A percentile compares a stretch with the other conserved stretches of the same genome.
Conservation (phyloP, 164 flowering plant species). For the Piper betle region DNA sequence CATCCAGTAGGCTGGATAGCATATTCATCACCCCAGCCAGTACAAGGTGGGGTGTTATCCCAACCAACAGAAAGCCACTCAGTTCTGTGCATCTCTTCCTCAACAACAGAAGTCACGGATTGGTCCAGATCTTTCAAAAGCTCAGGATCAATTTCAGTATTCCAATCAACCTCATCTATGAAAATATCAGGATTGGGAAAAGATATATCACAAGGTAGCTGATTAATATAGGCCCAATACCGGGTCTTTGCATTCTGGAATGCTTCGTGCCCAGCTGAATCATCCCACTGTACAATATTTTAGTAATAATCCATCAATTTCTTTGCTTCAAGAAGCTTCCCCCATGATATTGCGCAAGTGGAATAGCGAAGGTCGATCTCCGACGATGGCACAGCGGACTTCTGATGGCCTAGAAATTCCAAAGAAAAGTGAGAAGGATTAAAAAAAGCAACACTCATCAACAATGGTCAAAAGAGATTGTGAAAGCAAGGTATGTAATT, state of each 20-base stretch:
- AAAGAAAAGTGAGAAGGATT: background rate
- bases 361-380: slow-evolving; percentile 43
- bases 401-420: slow-evolving; percentile 20
- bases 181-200: slow-evolving; percentile 49
- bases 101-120: slow-evolving; percentile 15
- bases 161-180: slow-evolving; percentile 55
- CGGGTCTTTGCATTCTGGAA: slow-evolving; percentile 45
- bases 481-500: no score
- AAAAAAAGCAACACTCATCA: no score
- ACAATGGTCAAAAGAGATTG: background rate
- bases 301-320: slow-evolving; percentile 18
- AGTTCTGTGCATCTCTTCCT: background rate
- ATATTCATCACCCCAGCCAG: slow-evolving; percentile 27
- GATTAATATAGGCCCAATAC: slow-evolving; percentile 47
- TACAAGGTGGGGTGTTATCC: background rate
- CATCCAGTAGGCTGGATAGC: background rate
- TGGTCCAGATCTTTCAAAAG: slow-evolving; percentile 34
- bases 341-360: slow-evolving; percentile 54
- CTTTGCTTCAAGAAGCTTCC: slow-evolving; percentile 36
- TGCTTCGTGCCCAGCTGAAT: slow-evolving; percentile 61
- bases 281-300: slow-evolving; percentile 51
- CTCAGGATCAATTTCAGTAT: slow-evolving; percentile 30
- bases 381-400: slow-evolving; percentile 52
- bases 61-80: slow-evolving; percentile 1
- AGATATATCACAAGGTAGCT: slow-evolving; percentile 24